phyloP scores from a whole-genome alignment of 1,284 basidiomycete species.

The Heimioporus retisporus region DNA sequence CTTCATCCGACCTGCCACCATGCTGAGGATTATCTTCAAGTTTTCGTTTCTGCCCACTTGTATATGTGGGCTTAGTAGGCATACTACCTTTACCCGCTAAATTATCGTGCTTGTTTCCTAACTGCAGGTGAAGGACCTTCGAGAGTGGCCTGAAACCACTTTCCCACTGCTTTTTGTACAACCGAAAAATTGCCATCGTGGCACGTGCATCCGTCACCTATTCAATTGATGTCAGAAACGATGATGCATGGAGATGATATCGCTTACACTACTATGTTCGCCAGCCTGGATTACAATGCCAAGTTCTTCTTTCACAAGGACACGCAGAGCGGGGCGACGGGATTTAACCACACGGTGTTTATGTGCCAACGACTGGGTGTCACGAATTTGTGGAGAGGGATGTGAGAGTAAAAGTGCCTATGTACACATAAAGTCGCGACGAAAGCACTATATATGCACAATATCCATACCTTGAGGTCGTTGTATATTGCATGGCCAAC shows the following conservation, averaged over 20 bases:
- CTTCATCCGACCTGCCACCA: constrained; percentile 31
- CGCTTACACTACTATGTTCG: constrained; percentile 86
- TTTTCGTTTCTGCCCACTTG: constrained; percentile 37
- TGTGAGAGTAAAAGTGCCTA: constrained; percentile 94
- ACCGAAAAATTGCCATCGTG: constrained; percentile 94
- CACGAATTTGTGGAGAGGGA: constrained; percentile 81
- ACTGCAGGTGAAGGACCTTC: not conserved
- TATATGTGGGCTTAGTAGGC: too few species aligned
- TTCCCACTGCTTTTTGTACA: constrained; percentile 93
- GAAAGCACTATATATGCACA: not conserved
- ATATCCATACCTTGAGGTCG: constrained; percentile 79
- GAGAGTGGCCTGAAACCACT: constrained; percentile 48
- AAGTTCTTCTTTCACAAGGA: constrained; percentile 86
- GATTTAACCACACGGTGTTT: constrained; percentile 69
- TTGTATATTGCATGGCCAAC: constrained; percentile 96
- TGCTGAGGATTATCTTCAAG: constrained; percentile 12
- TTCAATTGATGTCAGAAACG: constrained; percentile 13
- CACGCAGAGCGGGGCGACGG: constrained; percentile 82
- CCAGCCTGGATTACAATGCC: constrained; percentile 89
- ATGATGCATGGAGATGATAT: not conserved
- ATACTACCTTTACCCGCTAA: too few species aligned
- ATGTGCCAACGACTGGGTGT: constrained; percentile 81
- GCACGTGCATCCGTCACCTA: constrained; percentile 95
- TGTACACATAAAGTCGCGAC: constrained; percentile 6
- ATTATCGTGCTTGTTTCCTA: not conserved